Evolutionary conservation across 192 early-diverging fungal genomes (phyloP).

Genomic region (Gaertneriomyces sp.): DNA sequence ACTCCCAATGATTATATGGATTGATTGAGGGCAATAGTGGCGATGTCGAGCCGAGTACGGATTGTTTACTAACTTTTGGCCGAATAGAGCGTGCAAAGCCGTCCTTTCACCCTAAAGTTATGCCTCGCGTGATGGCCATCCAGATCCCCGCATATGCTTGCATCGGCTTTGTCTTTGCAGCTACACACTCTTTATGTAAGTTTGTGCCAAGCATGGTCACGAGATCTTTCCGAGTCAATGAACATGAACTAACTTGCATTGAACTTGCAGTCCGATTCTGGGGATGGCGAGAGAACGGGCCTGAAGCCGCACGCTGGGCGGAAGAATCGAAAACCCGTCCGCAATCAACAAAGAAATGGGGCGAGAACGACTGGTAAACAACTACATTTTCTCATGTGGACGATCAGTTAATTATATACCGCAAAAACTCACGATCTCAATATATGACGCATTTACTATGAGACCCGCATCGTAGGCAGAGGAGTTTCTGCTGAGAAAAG

Average conservation of each 20-base stretch:
- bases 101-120: slow-evolving; percentile 39
- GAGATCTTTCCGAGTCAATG: neutral
- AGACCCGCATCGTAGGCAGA: too few relatives aligned
- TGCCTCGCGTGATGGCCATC: slow-evolving; percentile 45
- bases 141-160: slow-evolving; percentile 55
- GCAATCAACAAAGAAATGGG: slow-evolving; percentile 22
- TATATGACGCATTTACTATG: too few relatives aligned
- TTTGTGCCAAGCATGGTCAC: slow-evolving; percentile 7
- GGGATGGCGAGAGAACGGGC: slow-evolving; percentile 84
- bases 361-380: slow-evolving; percentile 33
- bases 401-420: too few relatives aligned
- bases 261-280: slow-evolving; percentile 74
- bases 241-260: neutral
- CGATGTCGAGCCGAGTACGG: too few relatives aligned
- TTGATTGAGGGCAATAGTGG: too few relatives aligned
- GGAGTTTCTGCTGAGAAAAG: too few relatives aligned
- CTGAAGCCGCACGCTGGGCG: slow-evolving; percentile 62
- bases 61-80: too few relatives aligned
- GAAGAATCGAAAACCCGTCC: slow-evolving; percentile 33
- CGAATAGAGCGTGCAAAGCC: slow-evolving; percentile 42
- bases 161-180: slow-evolving; percentile 77
- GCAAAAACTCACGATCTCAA: too few relatives aligned
- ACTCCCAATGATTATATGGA: too few relatives aligned
- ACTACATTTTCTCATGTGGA: too few relatives aligned
- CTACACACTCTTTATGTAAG: slow-evolving; percentile 69